Conservation (phyloP, 768 basidiomycete genomes). For the Russula virescens region DNA sequence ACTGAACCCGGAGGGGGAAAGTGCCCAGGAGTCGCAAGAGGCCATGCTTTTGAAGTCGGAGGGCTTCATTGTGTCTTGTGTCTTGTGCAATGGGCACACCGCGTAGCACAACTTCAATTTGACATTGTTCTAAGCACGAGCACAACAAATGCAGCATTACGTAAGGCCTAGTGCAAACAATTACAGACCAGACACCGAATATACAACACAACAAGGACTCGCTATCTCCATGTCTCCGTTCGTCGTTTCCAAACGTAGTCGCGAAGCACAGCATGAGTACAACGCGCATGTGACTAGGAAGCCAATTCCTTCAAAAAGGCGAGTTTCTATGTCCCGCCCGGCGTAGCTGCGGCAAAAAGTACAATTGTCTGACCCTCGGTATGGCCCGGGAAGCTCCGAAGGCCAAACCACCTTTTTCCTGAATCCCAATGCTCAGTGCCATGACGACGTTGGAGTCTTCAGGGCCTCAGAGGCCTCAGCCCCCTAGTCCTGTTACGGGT, state of each 20-base stretch:
- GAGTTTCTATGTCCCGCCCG: too few relatives aligned
- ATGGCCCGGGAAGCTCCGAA: neutral
- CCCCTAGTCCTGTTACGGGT: too few relatives aligned
- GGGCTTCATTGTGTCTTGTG: constrained; percentile 19
- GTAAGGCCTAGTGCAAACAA: neutral
- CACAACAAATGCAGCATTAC: neutral
- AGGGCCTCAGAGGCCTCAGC: too few relatives aligned
- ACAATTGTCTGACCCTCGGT: neutral
- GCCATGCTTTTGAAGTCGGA: constrained; percentile 17
- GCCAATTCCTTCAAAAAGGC: too few relatives aligned
- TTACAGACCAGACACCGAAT: too few relatives aligned
- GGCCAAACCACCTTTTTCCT: neutral
- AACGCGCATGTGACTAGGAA: neutral
- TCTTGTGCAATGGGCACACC: too few relatives aligned
- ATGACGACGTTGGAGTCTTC: neutral
- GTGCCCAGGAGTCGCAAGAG: neutral
- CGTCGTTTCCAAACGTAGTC: neutral
- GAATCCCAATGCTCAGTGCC: neutral
- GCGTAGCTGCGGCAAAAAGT: neutral
- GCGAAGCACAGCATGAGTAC: neutral
- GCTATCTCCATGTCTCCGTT: neutral
- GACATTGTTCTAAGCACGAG: constrained; percentile 10
- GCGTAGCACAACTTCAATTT: neutral
- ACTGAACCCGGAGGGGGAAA: constrained; percentile 12
- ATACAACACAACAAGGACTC: too few relatives aligned